Percentiles rank a stretch among this genome's conserved stretches.
phyloP scores from a whole-genome alignment of 768 basidiomycete species.

The Mycena haematopus region DNA sequence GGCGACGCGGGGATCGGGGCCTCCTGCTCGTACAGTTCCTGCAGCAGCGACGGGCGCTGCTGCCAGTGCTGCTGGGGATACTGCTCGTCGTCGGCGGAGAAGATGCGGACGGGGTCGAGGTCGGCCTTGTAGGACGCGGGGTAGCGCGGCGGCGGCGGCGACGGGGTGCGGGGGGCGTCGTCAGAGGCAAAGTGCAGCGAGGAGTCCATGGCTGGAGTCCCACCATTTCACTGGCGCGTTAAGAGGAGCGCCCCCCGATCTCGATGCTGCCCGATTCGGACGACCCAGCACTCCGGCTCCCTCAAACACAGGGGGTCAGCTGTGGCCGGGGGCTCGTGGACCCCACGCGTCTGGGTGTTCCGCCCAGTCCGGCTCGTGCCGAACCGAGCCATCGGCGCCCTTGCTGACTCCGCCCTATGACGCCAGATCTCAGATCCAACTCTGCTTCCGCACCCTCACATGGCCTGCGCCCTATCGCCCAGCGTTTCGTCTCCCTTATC shows the following conservation, averaged over 20 bases:
- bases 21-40: slow-evolving; percentile 76
- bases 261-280: background rate
- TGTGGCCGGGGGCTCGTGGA: no score
- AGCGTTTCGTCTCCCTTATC: no score
- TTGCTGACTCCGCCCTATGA: background rate
- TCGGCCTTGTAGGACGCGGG: slow-evolving; percentile 36
- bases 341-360: no score
- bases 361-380: background rate
- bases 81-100: slow-evolving; percentile 45
- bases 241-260: no score
- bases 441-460: background rate
- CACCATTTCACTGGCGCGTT: no score
- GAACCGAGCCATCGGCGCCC: background rate
- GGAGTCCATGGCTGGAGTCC: slow-evolving; percentile 45
- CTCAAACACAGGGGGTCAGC: background rate
- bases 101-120: slow-evolving; percentile 56
- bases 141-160: slow-evolving; percentile 50
- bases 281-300: no score
- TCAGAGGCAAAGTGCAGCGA: slow-evolving; percentile 60
- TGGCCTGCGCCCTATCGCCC: no score
- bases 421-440: slow-evolving; percentile 10
- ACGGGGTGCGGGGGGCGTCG: slow-evolving; percentile 77
- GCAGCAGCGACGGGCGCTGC: slow-evolving; percentile 60
- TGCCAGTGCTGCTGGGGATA: background rate
- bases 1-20: slow-evolving; percentile 39